Evolutionary conservation across 257 asterid genomes (phyloP).

Genomic region (Solanum appendiculatum): DNA sequence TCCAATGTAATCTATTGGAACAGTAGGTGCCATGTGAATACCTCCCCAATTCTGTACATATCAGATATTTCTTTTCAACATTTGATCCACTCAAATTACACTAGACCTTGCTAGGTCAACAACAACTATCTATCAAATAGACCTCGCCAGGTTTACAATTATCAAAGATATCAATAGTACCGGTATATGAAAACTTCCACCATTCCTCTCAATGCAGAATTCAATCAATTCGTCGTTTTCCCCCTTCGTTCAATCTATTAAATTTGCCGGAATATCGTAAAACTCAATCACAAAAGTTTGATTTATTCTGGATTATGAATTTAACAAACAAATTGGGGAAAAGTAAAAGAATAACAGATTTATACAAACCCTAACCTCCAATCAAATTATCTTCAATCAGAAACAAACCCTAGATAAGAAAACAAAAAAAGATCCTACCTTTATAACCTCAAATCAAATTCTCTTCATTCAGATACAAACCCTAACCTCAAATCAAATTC

Average conservation of each 20-base stretch:
- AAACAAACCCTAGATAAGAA: not conserved
- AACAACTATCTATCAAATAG: not conserved
- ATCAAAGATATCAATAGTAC: slow-evolving; percentile 7
- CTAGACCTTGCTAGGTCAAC: not conserved
- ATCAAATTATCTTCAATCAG: not conserved
- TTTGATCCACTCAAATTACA: slow-evolving; percentile 3
- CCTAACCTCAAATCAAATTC: slow-evolving; percentile 4
- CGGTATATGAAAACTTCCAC: not conserved
- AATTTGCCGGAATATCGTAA: not conserved
- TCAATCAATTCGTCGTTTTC: not conserved
- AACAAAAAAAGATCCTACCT: not conserved
- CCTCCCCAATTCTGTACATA: slow-evolving; percentile 28
- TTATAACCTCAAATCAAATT: not conserved
- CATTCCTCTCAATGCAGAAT: slow-evolving; percentile 3
- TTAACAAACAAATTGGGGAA: not conserved
- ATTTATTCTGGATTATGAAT: not conserved
- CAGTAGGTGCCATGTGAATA: slow-evolving; percentile 52
- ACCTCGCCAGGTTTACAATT: not conserved
- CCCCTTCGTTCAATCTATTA: not conserved
- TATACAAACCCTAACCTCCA: slow-evolving; percentile 14
- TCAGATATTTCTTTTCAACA: slow-evolving; percentile 21
- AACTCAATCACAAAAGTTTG: not conserved
- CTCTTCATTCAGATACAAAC: slow-evolving; percentile 7
- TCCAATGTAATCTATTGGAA: slow-evolving; percentile 48
- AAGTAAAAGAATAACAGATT: not conserved